phyloP scores from a whole-genome alignment of 768 basidiomycete genomes.

The Tulasnella sp. region DNA sequence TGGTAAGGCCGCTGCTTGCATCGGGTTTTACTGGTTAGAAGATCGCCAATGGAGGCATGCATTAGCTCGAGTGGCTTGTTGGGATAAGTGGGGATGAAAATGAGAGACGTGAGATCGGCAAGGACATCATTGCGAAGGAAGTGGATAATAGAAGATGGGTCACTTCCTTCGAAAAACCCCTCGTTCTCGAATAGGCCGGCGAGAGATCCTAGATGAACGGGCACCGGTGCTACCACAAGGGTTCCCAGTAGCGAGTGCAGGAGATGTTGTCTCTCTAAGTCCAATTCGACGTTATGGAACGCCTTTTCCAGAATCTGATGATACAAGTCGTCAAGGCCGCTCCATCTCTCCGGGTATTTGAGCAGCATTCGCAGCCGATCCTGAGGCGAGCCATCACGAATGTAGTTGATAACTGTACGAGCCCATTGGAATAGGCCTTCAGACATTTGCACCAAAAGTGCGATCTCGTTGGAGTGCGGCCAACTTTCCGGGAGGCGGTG shows the following conservation, averaged over 20 bases:
- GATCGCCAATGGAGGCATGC: constrained; percentile 23
- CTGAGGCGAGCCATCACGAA: background rate
- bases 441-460: background rate
- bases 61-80: constrained; percentile 21
- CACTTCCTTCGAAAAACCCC: background rate
- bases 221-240: background rate
- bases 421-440: background rate
- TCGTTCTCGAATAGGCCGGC: background rate
- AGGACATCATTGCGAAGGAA: background rate
- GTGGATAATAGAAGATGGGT: background rate
- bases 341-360: background rate
- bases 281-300: background rate
- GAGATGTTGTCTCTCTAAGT: background rate
- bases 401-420: background rate
- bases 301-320: background rate
- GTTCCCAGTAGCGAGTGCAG: background rate
- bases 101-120: background rate
- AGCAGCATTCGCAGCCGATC: background rate
- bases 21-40: no score
- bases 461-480: background rate
- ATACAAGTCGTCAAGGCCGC: background rate
- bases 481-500: background rate
- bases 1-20: no score
- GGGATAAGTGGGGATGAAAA: constrained; percentile 48
- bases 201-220: background rate